phyloP scores from a whole-genome alignment of 2,329 filamentous ascomycete species.

The Pseudogymnoascus sp. region DNA sequence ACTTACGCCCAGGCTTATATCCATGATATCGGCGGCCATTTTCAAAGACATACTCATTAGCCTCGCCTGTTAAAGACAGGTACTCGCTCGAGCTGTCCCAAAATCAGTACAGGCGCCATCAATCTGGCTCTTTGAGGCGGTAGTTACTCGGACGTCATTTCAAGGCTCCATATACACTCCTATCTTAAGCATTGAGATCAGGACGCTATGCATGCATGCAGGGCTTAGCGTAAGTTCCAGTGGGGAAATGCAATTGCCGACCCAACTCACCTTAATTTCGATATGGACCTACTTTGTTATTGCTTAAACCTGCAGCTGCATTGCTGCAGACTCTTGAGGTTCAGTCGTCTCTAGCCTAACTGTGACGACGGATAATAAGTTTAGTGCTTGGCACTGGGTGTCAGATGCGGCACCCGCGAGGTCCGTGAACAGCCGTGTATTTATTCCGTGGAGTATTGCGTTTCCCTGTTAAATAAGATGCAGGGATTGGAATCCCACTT shows the following conservation, averaged over 20 bases:
- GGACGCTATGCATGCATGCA: background rate
- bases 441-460: background rate
- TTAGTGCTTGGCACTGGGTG: background rate
- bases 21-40: constrained; percentile 12
- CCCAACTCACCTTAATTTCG: background rate
- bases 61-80: background rate
- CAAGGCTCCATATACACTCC: background rate
- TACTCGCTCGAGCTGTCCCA: background rate
- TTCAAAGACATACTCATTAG: constrained; percentile 5
- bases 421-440: background rate
- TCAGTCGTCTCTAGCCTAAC: background rate
- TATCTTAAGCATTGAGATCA: background rate
- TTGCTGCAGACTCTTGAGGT: background rate
- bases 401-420: background rate
- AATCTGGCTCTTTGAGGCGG: background rate
- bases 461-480: background rate
- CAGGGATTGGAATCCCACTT: background rate
- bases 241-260: background rate
- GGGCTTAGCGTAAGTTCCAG: background rate
- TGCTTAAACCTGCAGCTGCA: background rate
- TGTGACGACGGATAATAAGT: background rate
- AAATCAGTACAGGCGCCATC: background rate
- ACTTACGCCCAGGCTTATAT: constrained; percentile 10
- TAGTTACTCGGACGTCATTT: background rate
- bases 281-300: background rate